Evolutionary conservation across 805 yeast species (phyloP).

Genomic region (Kodamaea sagamina): DNA sequence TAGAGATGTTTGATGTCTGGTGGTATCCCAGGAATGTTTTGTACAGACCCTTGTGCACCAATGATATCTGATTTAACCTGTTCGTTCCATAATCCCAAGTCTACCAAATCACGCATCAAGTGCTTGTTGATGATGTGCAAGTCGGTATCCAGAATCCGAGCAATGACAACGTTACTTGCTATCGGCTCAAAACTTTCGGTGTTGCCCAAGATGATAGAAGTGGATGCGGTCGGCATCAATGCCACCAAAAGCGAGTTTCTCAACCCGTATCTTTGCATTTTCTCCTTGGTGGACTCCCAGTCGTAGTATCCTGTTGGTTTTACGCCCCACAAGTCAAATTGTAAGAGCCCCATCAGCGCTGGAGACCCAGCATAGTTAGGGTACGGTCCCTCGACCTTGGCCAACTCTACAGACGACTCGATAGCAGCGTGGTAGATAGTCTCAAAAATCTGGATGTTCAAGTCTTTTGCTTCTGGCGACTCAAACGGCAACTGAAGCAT

Average conservation of each 20-base stretch:
- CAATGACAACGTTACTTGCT: conserved; percentile 87
- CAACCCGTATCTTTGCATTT: conserved; percentile 64
- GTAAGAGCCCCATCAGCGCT: conserved; percentile 80
- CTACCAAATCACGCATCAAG: conserved; percentile 77
- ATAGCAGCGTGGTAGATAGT: conserved; percentile 93
- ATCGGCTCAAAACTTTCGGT: conserved; percentile 96
- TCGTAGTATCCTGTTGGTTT: conserved; percentile 78
- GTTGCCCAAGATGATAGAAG: conserved; percentile 92
- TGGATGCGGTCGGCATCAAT: conserved; percentile 98
- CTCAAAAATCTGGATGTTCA: conserved; percentile 87
- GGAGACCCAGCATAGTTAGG: conserved; percentile 82
- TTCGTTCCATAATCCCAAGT: conserved; percentile 80
- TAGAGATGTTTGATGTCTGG: conserved; percentile 72
- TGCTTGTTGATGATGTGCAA: conserved; percentile 90
- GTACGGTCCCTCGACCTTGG: conserved; percentile 68
- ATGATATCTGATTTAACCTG: conserved; percentile 77
- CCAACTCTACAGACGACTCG: conserved; percentile 84
- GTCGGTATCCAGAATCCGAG: conserved; percentile 92
- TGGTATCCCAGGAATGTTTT: conserved; percentile 73
- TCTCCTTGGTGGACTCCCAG: conserved; percentile 71
- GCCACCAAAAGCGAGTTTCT: conserved; percentile 88
- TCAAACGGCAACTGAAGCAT: conserved; percentile 83
- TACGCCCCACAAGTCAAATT: conserved; percentile 83
- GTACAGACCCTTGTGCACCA: conserved; percentile 82
- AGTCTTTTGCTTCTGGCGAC: conserved; percentile 68